Evolutionary conservation across 1,139 yeast genomes (phyloP).

Genomic region (Taphrina communis): DNA sequence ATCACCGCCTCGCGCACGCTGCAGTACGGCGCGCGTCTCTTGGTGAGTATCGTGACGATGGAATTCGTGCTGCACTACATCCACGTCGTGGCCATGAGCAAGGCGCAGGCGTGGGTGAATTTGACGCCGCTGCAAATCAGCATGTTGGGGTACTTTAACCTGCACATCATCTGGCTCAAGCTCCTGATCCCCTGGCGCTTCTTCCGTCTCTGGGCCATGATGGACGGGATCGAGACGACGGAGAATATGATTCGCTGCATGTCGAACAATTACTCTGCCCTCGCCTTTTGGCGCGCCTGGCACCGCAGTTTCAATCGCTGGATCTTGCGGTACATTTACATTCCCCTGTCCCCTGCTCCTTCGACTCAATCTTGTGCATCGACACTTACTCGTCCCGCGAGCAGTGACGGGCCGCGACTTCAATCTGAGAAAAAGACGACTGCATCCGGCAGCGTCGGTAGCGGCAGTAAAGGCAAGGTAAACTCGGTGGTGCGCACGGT

Average conservation of each 20-base stretch:
- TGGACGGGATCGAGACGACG: constrained; percentile 94
- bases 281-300: constrained; percentile 99
- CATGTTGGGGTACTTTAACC: constrained; percentile 89
- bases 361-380: constrained; percentile 12
- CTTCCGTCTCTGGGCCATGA: constrained; percentile 87
- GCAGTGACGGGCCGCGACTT: no score
- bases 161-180: constrained; percentile 85
- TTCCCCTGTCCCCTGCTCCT: constrained; percentile 19
- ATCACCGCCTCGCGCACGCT: constrained; percentile 61
- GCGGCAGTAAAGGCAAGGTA: constrained; percentile 52
- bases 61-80: constrained; percentile 84
- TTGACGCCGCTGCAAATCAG: constrained; percentile 91
- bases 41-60: constrained; percentile 80
- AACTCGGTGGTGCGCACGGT: constrained; percentile 55
- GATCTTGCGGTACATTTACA: constrained; percentile 66
- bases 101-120: constrained; percentile 86
- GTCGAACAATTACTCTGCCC: constrained; percentile 88
- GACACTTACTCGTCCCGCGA: constrained; percentile 72
- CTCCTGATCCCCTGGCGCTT: constrained; percentile 94
- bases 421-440: no score
- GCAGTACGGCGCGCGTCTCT: constrained; percentile 69
- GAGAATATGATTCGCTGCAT: constrained; percentile 98
- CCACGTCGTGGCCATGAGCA: constrained; percentile 91
- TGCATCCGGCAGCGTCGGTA: no score
- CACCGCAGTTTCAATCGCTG: constrained; percentile 91